Conservation (phyloP, 352 stramenopile genomes). For the Blastocystis sp. region DNA sequence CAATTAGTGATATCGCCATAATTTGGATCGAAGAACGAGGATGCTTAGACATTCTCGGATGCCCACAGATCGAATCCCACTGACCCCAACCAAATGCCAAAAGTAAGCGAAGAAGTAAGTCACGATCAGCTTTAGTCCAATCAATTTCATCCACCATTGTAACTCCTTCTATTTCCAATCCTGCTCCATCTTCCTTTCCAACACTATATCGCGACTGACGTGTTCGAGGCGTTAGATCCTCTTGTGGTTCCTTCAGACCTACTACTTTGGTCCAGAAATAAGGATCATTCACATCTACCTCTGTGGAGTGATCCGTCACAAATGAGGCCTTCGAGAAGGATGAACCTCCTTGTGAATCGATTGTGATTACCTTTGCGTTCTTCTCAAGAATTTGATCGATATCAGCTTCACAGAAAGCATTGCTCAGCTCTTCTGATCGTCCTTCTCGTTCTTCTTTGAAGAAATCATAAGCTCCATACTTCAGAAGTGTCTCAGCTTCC, state of each 20-base stretch:
- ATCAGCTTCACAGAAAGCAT: conserved; percentile 90
- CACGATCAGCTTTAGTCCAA: conserved; percentile 52
- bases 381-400: conserved; percentile 92
- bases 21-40: conserved; percentile 66
- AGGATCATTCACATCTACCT: conserved; percentile 82
- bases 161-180: conserved; percentile 67
- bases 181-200: conserved; percentile 66
- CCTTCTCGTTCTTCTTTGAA: conserved; percentile 82
- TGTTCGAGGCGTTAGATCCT: conserved; percentile 67
- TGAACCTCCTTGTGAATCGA: conserved; percentile 66
- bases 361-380: conserved; percentile 62
- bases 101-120: conserved; percentile 64
- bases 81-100: conserved; percentile 74
- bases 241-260: conserved; percentile 73
- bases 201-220: background rate
- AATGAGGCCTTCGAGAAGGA: conserved; percentile 85
- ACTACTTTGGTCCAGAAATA: conserved; percentile 88
- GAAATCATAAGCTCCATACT: conserved; percentile 84
- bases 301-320: conserved; percentile 76
- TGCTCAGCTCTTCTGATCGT: conserved; percentile 78
- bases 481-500: conserved; percentile 83
- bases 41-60: conserved; percentile 67
- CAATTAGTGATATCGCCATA: conserved; percentile 64
- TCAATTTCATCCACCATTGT: conserved; percentile 63
- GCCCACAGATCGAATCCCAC: conserved; percentile 72